phyloP scores from a whole-genome alignment of 2,329 filamentous ascomycete genomes.

The Phialocephala sp. region DNA sequence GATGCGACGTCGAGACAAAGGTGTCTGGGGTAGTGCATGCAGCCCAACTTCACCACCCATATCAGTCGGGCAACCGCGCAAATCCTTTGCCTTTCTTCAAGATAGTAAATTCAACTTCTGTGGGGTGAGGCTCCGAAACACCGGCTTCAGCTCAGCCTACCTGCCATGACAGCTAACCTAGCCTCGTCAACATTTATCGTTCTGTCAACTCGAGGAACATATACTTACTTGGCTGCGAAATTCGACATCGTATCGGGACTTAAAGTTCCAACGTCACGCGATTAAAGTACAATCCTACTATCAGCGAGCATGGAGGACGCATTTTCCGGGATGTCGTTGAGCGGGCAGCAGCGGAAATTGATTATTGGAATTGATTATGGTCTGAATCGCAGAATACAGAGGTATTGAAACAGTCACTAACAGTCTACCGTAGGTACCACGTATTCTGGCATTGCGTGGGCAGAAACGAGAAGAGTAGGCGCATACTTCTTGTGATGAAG shows the following conservation, averaged over 20 bases:
- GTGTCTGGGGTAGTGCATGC: neutral
- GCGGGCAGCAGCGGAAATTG: conserved; percentile 16
- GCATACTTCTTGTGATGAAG: neutral
- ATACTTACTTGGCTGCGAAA: no score
- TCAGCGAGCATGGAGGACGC: neutral
- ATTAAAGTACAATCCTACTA: neutral
- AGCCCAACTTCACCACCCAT: neutral
- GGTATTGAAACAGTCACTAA: neutral
- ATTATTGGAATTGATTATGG: conserved; percentile 13
- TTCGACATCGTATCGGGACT: neutral
- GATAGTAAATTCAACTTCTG: neutral
- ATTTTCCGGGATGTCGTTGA: neutral
- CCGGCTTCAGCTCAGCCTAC: neutral
- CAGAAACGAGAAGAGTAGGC: conserved; percentile 23
- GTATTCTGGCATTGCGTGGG: conserved; percentile 14
- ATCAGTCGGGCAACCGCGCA: neutral
- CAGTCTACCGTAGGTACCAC: neutral
- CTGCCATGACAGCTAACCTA: neutral
- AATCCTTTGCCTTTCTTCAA: no score
- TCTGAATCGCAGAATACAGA: neutral
- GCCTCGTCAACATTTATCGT: neutral
- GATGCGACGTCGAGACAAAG: neutral
- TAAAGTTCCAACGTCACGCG: no score
- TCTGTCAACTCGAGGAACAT: no score
- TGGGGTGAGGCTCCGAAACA: neutral